Conservation (phyloP, 306 rosid species). For the Sesbania bispinosa region DNA sequence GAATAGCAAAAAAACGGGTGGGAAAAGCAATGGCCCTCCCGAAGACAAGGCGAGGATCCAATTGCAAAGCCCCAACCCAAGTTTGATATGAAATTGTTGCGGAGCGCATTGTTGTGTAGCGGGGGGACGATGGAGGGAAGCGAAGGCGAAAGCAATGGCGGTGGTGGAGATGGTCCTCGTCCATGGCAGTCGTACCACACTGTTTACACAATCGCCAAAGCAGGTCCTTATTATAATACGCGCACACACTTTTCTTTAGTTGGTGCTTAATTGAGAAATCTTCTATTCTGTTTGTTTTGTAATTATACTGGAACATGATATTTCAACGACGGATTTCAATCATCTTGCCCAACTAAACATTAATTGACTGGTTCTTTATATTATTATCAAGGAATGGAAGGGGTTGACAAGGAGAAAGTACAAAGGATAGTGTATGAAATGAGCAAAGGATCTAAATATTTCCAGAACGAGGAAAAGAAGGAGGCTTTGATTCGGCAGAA, state of each 20-base stretch:
- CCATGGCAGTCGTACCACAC: slow-evolving; percentile 92
- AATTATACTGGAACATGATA: neutral
- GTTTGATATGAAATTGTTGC: neutral
- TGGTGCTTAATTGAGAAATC: neutral
- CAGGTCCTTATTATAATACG: slow-evolving; percentile 49
- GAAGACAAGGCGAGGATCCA: neutral
- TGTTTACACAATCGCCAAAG: slow-evolving; percentile 86
- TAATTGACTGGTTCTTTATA: neutral
- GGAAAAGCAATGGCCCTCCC: too few relatives aligned
- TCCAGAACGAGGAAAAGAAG: slow-evolving; percentile 84
- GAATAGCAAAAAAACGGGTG: too few relatives aligned
- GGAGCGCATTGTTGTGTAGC: neutral
- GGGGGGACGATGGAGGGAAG: slow-evolving; percentile 39
- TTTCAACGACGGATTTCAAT: neutral
- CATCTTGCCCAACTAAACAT: neutral
- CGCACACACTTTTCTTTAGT: neutral
- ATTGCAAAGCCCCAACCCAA: neutral
- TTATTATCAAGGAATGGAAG: slow-evolving; percentile 89
- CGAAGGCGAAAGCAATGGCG: slow-evolving; percentile 32
- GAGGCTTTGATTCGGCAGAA: slow-evolving; percentile 66
- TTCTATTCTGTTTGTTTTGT: neutral
- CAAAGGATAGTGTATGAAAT: slow-evolving; percentile 80
- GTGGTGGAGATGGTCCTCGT: slow-evolving; percentile 37
- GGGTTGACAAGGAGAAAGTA: slow-evolving; percentile 90
- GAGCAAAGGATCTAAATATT: slow-evolving; percentile 96